These are phyloP conservation scores for Populus trichocarpa DNA, from an alignment of 441 rosid species.

Conservation along the genomic window DNA sequence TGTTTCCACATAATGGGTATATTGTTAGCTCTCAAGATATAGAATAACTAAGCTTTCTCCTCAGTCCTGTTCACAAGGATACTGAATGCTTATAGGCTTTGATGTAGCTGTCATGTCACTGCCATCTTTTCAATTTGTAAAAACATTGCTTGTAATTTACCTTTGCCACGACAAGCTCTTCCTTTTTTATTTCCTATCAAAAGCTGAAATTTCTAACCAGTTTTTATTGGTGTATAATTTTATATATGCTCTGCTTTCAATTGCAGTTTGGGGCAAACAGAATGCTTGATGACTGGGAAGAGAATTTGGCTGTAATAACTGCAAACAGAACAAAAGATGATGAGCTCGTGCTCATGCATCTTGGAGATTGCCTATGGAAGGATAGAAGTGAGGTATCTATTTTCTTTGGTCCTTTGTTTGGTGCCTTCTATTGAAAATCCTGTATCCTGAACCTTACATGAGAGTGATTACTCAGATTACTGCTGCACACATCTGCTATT, in stretches of 20 bases:
- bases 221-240: not conserved
- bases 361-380: constrained; percentile 98
- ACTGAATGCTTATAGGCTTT: constrained; percentile 5
- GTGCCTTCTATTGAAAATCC: constrained; percentile 3
- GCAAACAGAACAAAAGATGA: constrained; percentile 97
- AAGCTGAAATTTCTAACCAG: not conserved
- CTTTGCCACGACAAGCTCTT: not conserved
- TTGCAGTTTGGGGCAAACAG: constrained; percentile 61
- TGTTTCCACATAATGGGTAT: not conserved
- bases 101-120: not conserved
- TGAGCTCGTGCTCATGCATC: constrained; percentile 93
- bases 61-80: not conserved
- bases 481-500: constrained; percentile 96
- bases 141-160: not conserved
- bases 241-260: constrained; percentile 14
- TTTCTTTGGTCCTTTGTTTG: constrained; percentile 14
- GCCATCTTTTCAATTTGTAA: not conserved
- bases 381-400: constrained; percentile 84
- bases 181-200: not conserved
- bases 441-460: constrained; percentile 18
- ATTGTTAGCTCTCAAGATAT: not conserved
- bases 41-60: not conserved
- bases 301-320: constrained; percentile 92
- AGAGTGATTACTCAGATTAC: constrained; percentile 50
- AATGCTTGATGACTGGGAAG: constrained; percentile 99